Conservation (phyloP, 2,329 filamentous ascomycete species). For the Paraconiothyrium sp. region DNA sequence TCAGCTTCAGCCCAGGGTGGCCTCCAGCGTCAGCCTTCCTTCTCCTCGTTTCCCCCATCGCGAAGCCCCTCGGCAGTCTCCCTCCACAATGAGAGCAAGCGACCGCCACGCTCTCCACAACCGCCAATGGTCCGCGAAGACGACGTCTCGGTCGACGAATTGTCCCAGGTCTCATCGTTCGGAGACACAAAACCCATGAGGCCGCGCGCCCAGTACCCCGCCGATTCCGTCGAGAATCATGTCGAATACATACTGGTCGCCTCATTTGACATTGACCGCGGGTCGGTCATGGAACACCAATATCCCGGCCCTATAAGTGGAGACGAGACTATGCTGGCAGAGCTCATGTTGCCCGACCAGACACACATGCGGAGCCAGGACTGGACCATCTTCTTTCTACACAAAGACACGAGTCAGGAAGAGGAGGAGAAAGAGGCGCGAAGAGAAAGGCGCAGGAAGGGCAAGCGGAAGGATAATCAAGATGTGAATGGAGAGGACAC, state of each 20-base stretch:
- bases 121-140: conserved; percentile 48
- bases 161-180: conserved; percentile 40
- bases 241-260: conserved; percentile 98
- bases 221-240: conserved; percentile 75
- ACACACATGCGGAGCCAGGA: conserved; percentile 94
- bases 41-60: conserved; percentile 54
- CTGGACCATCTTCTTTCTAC: conserved; percentile 99
- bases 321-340: conserved; percentile 96
- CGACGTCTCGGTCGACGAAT: conserved; percentile 36
- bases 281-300: conserved; percentile 98
- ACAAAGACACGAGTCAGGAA: conserved; percentile 89
- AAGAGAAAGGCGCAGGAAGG: conserved; percentile 65
- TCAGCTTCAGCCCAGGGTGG: conserved; percentile 26
- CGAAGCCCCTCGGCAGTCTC: conserved; percentile 51
- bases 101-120: conserved; percentile 46
- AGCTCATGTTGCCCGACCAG: conserved; percentile 98
- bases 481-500: conserved; percentile 55
- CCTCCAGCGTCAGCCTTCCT: conserved; percentile 53
- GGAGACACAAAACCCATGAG: conserved; percentile 22
- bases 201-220: conserved; percentile 60
- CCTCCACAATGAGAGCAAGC: conserved; percentile 43
- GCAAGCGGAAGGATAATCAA: conserved; percentile 54
- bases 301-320: conserved; percentile 94
- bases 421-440: conserved; percentile 73
- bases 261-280: conserved; percentile 95